A percentile compares a stretch with the other conserved stretches of the same genome.
These are phyloP conservation scores for Cardamine occulta DNA, from an alignment of 345 rosid species.

Conservation along the genomic window DNA sequence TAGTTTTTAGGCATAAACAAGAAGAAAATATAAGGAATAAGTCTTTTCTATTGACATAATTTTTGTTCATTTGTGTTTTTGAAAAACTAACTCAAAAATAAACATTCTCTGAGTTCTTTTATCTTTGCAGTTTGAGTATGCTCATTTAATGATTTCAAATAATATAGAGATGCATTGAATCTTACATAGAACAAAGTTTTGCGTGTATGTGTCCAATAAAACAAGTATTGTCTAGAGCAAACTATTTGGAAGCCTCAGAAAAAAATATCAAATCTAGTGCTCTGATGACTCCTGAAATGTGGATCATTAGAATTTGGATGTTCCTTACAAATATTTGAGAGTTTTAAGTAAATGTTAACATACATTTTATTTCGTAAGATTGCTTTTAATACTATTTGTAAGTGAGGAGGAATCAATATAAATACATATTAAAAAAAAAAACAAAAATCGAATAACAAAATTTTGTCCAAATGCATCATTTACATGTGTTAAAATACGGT, in stretches of 20 bases:
- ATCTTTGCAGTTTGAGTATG: constrained; percentile 11
- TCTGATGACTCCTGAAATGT: background rate
- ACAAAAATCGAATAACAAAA: background rate
- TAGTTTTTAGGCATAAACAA: background rate
- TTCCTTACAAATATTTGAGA: background rate
- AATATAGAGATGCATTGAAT: constrained; percentile 11
- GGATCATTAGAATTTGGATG: background rate
- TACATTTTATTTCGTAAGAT: background rate
- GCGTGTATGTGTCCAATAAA: constrained; percentile 20
- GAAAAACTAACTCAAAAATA: background rate
- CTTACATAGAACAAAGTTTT: background rate
- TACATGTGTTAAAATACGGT: background rate
- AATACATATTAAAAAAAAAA: background rate
- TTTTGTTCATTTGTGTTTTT: background rate
- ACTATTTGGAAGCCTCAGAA: background rate
- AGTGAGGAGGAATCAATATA: background rate
- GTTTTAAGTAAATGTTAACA: background rate
- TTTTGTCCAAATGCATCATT: background rate
- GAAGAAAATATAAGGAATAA: background rate
- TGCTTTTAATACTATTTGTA: background rate
- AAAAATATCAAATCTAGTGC: background rate
- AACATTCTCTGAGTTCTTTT: background rate
- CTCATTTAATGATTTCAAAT: constrained; percentile 5
- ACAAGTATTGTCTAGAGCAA: constrained; percentile 27
- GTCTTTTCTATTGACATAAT: background rate